phyloP scores from a whole-genome alignment of 2,329 filamentous ascomycete species.

The Pseudopyrenochaeta lycopersici region DNA sequence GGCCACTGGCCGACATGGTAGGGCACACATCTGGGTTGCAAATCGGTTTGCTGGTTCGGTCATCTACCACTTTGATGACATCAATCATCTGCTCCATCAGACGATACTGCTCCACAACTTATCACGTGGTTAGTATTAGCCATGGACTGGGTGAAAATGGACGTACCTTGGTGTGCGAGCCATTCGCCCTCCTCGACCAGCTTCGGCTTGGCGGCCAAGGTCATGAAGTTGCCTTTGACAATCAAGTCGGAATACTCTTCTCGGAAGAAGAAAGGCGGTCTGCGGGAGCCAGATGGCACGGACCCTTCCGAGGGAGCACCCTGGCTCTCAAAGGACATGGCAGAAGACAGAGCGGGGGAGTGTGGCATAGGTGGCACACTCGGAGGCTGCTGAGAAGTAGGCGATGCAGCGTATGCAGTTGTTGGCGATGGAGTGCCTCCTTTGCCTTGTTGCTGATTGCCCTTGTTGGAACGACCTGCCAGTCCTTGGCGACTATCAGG shows the following conservation, averaged over 20 bases:
- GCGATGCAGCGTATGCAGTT: constrained; percentile 44
- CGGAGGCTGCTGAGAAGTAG: constrained; percentile 44
- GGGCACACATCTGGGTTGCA: constrained; percentile 88
- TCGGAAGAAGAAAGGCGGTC: constrained; percentile 78
- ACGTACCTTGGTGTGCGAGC: constrained; percentile 89
- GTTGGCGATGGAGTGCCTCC: constrained; percentile 48
- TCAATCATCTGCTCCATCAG: constrained; percentile 89
- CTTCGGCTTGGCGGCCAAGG: constrained; percentile 88
- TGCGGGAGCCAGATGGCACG: constrained; percentile 63
- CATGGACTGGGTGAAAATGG: background rate
- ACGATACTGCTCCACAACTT: constrained; percentile 92
- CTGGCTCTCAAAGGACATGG: constrained; percentile 74
- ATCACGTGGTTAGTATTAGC: constrained; percentile 34
- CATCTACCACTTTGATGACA: constrained; percentile 86
- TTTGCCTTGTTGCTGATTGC: constrained; percentile 47
- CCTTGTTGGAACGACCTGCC: constrained; percentile 53
- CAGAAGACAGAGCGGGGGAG: constrained; percentile 44
- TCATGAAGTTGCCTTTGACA: constrained; percentile 98
- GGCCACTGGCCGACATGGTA: constrained; percentile 91
- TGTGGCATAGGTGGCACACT: constrained; percentile 47
- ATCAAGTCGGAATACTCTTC: constrained; percentile 82
- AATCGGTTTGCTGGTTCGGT: constrained; percentile 75
- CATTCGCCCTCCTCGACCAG: constrained; percentile 95
- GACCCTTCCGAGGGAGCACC: constrained; percentile 49
- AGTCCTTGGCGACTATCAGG: constrained; percentile 52